Evolutionary conservation across 352 stramenopile genomes (phyloP).

Genomic region (Globisporangium cederbergense): DNA sequence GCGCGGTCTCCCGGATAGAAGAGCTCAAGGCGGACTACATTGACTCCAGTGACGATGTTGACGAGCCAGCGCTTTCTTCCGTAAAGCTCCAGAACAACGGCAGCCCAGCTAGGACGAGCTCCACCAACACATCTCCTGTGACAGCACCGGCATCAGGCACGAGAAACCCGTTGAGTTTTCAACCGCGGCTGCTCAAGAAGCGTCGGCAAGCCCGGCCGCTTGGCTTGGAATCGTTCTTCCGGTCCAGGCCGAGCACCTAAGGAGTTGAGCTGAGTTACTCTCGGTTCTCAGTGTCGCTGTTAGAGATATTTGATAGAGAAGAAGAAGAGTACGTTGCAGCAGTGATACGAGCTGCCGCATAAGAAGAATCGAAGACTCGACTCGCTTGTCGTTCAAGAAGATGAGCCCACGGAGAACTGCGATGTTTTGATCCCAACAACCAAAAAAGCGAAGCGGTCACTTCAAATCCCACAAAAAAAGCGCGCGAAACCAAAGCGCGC

Average conservation of each 20-base stretch:
- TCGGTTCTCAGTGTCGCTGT: neutral
- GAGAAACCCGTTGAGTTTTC: slow-evolving; percentile 9
- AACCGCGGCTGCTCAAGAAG: slow-evolving; percentile 17
- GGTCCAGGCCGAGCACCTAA: slow-evolving; percentile 13
- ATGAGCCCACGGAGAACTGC: neutral
- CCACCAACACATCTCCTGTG: neutral
- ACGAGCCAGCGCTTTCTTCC: neutral
- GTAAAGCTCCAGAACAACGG: neutral
- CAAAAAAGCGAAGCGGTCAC: too few relatives aligned
- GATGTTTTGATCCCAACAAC: too few relatives aligned
- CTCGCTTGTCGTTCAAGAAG: neutral
- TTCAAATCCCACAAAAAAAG: slow-evolving; percentile 3
- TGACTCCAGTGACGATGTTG: slow-evolving; percentile 15
- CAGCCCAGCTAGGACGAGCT: neutral
- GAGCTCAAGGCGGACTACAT: slow-evolving; percentile 15
- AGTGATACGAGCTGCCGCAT: neutral
- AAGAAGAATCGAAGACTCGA: too few relatives aligned
- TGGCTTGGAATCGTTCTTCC: slow-evolving; percentile 15
- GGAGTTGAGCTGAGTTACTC: neutral
- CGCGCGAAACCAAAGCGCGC: slow-evolving; percentile 8
- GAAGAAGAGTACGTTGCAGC: neutral
- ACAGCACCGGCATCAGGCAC: neutral
- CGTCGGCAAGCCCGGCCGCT: slow-evolving; percentile 17
- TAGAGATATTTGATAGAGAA: neutral
- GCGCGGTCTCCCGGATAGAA: slow-evolving; percentile 13